Evolutionary conservation across 441 rosid species (phyloP), one percentile per base, ranked within the genome.

Genomic region (Arabidopsis hybrid): DNA sequence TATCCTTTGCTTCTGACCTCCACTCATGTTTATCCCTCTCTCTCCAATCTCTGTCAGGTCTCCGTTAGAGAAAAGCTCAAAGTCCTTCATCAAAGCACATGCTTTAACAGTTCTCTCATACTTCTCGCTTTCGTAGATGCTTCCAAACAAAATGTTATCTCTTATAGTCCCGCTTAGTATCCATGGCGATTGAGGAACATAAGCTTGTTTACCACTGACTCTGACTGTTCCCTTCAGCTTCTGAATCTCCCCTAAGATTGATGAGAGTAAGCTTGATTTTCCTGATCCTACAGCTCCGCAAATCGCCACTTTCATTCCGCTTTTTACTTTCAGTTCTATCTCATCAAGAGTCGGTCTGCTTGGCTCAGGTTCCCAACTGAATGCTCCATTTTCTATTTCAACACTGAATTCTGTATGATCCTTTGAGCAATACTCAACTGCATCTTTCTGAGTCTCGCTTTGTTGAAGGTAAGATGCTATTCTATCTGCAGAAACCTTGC

Each of bases 251-350:
- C 99, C 98, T 7, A 95, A 86, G 68, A 95, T 60, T 75, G 88
- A 80, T n/a, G 98, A 91, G 35, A 95, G 92, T 74, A 95, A 80
- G 83, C 97, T 95, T 13, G 99, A 91, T 67, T 95, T 95, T 16
- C 98, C 99, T 4, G 98, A 85, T 60, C 99, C 99, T n/a, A 95
- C 98, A 11, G 91, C 86, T 69, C 99, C 99, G 74, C 97, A 95
- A 47, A 95, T 82, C 36, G 98, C 98, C 75, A 95, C 97, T 82
- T 88, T 91, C 98, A 88, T 91, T n/a, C 99, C 99, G 52, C 73
- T 82, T 73, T 86, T 87, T 42, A 95, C 91, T 77, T 78, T 87
- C 46, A 95, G 74, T 42, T 90, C 78, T 72, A 95, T 88, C 42
- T 75, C 85, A 40, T 83, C 82, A 8, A 95, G 92, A 43, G 91